Percentiles rank a stretch among this genome's conserved stretches.
Conservation (phyloP, 192 early-diverging fungal genomes). For the Podila epigama region DNA sequence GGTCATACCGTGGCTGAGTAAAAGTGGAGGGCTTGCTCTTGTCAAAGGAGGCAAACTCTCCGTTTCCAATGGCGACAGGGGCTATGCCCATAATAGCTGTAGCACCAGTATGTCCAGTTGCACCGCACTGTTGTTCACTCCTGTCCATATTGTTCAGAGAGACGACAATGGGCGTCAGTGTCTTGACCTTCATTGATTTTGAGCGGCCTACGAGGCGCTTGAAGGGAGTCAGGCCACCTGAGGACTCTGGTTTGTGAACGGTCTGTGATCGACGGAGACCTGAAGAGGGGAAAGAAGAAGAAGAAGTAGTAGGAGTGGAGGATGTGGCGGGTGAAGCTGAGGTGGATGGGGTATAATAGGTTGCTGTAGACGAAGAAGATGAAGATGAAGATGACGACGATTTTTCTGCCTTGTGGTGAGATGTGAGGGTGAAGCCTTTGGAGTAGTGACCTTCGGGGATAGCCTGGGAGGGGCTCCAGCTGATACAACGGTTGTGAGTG, state of each 20-base stretch:
- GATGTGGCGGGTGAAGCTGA: not conserved
- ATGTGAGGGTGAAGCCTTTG: conserved; percentile 46
- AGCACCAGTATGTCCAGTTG: no score
- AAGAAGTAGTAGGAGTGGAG: not conserved
- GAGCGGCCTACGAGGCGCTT: conserved; percentile 35
- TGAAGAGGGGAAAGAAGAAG: not conserved
- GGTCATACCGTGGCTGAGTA: not conserved
- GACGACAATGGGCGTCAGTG: not conserved
- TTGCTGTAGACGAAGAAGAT: not conserved
- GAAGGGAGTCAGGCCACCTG: conserved; percentile 20
- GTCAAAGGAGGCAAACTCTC: conserved; percentile 25
- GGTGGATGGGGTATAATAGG: not conserved
- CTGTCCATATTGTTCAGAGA: no score
- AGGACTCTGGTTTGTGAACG: conserved; percentile 10
- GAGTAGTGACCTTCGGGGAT: conserved; percentile 41
- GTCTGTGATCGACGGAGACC: conserved; percentile 28
- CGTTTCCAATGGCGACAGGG: not conserved
- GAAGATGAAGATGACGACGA: not conserved
- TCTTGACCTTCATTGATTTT: conserved; percentile 41
- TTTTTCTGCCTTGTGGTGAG: conserved; percentile 11
- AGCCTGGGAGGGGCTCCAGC: conserved; percentile 44
- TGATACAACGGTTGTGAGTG: conserved; percentile 1
- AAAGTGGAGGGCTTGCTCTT: not conserved
- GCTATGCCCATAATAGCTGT: conserved; percentile 2
- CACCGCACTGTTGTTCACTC: no score